Evolutionary conservation across 257 asterid genomes (phyloP).

Genomic region (Euphrasia confusa): DNA sequence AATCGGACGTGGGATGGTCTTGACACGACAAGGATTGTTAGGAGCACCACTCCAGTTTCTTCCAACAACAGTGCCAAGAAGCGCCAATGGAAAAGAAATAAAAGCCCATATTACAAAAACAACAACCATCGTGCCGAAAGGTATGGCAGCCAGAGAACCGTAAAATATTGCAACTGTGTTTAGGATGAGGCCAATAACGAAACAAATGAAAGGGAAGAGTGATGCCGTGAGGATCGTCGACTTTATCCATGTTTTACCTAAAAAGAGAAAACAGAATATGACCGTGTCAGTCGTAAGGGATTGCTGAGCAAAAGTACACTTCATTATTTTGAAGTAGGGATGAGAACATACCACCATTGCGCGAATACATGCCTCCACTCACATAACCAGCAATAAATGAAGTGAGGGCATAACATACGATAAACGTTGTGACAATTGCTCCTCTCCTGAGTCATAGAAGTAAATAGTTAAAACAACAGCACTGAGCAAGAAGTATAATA

Average conservation of each 20-base stretch:
- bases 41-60: slow-evolving; percentile 82
- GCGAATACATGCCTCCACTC: slow-evolving; percentile 85
- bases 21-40: slow-evolving; percentile 81
- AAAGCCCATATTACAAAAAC: slow-evolving; percentile 77
- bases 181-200: slow-evolving; percentile 59
- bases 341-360: slow-evolving; percentile 60
- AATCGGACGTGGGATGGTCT: slow-evolving; percentile 85
- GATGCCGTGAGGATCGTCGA: slow-evolving; percentile 84
- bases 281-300: slow-evolving; percentile 9
- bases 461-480: slow-evolving; percentile 19
- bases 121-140: slow-evolving; percentile 78
- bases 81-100: slow-evolving; percentile 79
- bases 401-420: slow-evolving; percentile 78
- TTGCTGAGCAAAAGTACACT: slow-evolving; percentile 15
- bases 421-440: slow-evolving; percentile 73
- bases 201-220: slow-evolving; percentile 76
- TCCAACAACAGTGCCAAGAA: slow-evolving; percentile 82
- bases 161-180: slow-evolving; percentile 78
- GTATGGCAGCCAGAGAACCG: slow-evolving; percentile 84
- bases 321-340: neutral
- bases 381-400: slow-evolving; percentile 85
- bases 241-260: slow-evolving; percentile 83
- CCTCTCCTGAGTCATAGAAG: slow-evolving; percentile 70
- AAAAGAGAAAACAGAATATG: slow-evolving; percentile 18
- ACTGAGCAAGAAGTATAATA: neutral